Evolutionary conservation across 1,284 basidiomycete genomes (phyloP).

Genomic region (Moesziomyces antarcticus): DNA sequence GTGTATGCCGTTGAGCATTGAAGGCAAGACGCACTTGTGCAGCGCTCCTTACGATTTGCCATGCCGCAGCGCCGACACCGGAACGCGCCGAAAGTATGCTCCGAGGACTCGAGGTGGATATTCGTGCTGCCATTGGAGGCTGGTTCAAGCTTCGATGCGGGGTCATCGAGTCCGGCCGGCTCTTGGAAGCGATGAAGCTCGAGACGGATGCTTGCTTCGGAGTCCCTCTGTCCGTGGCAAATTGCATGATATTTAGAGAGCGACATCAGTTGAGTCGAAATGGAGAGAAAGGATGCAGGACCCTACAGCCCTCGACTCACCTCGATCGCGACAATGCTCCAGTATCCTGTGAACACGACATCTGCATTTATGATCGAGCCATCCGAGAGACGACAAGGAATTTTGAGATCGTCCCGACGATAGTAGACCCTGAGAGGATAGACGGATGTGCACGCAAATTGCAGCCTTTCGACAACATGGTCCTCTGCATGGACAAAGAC

Average conservation of each 20-base stretch:
- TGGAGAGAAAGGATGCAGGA: too few species aligned
- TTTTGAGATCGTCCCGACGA: background rate
- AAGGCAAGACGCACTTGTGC: slow-evolving; percentile 3
- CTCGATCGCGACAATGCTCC: background rate
- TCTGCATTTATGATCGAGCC: background rate
- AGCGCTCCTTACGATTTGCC: slow-evolving; percentile 17
- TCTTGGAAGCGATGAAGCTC: background rate
- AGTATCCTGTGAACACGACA: background rate
- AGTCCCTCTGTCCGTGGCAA: too few species aligned
- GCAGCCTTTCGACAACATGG: background rate
- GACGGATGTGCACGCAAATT: background rate
- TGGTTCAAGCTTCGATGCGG: background rate
- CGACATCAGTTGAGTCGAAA: too few species aligned
- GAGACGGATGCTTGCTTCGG: background rate
- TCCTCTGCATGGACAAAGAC: background rate
- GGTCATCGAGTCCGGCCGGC: background rate
- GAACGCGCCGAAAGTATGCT: slow-evolving; percentile 23
- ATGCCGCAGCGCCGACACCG: slow-evolving; percentile 21
- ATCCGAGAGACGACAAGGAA: background rate
- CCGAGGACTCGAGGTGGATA: background rate
- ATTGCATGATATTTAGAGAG: too few species aligned
- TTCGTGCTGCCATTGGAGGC: background rate
- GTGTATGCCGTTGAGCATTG: slow-evolving; percentile 16
- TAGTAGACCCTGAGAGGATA: background rate
- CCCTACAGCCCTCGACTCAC: background rate